Conservation (phyloP, 805 yeast species). For the Saturnispora bothae region DNA sequence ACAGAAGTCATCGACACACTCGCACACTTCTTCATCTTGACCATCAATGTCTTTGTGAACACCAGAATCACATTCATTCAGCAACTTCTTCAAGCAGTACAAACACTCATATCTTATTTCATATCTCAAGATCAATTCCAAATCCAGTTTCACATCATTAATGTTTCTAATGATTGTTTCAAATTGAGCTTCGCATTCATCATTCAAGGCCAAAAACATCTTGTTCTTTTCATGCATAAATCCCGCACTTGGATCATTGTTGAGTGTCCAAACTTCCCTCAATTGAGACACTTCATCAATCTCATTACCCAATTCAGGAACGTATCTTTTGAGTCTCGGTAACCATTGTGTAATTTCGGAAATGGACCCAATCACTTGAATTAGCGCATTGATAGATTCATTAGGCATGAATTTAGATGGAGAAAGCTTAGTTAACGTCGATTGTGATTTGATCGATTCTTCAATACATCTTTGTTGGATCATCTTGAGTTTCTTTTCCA, state of each 20-base stretch:
- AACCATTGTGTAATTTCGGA: conserved; percentile 54
- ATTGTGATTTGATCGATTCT: conserved; percentile 6
- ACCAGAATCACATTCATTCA: conserved; percentile 4
- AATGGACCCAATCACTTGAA: conserved; percentile 43
- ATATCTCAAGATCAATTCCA: conserved; percentile 42
- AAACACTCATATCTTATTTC: conserved; percentile 34
- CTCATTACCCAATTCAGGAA: conserved; percentile 12
- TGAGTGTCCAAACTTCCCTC: conserved; percentile 23
- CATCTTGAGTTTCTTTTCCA: conserved; percentile 2
- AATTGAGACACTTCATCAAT: conserved; percentile 15
- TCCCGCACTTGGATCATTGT: neutral
- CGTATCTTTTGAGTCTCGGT: conserved; percentile 39
- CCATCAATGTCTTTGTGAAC: neutral
- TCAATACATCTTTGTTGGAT: conserved; percentile 9
- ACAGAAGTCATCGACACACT: conserved; percentile 13
- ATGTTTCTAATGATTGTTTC: conserved; percentile 28
- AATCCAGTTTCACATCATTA: conserved; percentile 27
- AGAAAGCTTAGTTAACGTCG: conserved; percentile 3
- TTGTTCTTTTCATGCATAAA: neutral
- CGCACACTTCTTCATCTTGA: conserved; percentile 11
- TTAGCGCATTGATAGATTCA: conserved; percentile 39
- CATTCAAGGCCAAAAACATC: conserved; percentile 20
- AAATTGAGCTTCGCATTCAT: conserved; percentile 26
- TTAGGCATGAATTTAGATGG: conserved; percentile 15
- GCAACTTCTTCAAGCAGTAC: conserved; percentile 8